These are phyloP conservation scores for Hura crepitans DNA, from an alignment of 441 rosid genomes.

Conservation along the genomic window DNA sequence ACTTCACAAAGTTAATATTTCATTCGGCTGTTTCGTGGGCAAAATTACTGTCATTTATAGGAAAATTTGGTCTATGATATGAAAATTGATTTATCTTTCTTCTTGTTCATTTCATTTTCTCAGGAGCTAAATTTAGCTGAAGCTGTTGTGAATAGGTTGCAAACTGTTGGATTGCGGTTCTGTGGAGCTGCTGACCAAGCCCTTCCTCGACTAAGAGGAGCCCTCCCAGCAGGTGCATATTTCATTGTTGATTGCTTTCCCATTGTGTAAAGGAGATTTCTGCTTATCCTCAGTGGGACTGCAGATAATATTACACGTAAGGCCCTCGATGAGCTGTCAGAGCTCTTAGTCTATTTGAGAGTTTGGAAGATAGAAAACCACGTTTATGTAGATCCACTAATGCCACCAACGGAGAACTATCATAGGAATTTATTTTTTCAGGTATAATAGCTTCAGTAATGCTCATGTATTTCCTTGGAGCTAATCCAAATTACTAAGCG, in stretches of 20 bases:
- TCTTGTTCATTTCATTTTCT: conserved; percentile 28
- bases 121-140: conserved; percentile 91
- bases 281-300: conserved; percentile 22
- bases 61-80: background rate
- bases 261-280: background rate
- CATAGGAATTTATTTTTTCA: conserved; percentile 83
- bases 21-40: background rate
- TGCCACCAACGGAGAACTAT: conserved; percentile 89
- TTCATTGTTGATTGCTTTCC: conserved; percentile 8
- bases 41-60: background rate
- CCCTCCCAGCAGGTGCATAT: conserved; percentile 72
- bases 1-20: background rate
- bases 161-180: conserved; percentile 86
- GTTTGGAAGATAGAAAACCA: conserved; percentile 77
- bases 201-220: conserved; percentile 92
- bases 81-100: conserved; percentile 20
- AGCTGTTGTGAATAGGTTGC: conserved; percentile 88
- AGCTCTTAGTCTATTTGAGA: conserved; percentile 72
- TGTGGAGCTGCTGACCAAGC: conserved; percentile 91
- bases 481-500: background rate
- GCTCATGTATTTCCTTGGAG: background rate
- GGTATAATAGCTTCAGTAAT: conserved; percentile 36
- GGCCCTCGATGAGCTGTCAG: conserved; percentile 85
- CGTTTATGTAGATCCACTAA: conserved; percentile 69
- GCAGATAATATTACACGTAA: conserved; percentile 70